phyloP scores from a whole-genome alignment of 768 basidiomycete genomes.

The Hemileccinum rubropunctum region DNA sequence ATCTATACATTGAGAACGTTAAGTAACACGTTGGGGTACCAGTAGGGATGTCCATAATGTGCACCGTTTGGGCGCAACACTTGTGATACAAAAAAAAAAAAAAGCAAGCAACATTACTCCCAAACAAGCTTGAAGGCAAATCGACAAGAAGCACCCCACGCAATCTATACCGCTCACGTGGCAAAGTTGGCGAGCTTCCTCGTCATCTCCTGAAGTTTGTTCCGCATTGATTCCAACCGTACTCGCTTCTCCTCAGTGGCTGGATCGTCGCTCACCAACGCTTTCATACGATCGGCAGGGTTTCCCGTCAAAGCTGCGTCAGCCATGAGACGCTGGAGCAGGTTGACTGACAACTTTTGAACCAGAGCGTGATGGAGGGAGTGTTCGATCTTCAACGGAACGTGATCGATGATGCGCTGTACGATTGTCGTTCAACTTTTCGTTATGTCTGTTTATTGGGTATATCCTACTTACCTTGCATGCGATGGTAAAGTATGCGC shows the following conservation, averaged over 20 bases:
- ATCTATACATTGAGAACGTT: too few relatives aligned
- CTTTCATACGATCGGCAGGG: conserved; percentile 33
- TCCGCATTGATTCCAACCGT: conserved; percentile 32
- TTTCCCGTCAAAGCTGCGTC: conserved; percentile 11
- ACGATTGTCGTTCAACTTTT: neutral
- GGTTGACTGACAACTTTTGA: conserved; percentile 31
- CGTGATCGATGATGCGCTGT: conserved; percentile 54
- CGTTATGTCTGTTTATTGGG: neutral
- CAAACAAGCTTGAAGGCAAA: too few relatives aligned
- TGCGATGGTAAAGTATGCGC: conserved; percentile 55
- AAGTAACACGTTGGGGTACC: too few relatives aligned
- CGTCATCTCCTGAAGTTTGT: conserved; percentile 40
- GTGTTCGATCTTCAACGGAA: conserved; percentile 50
- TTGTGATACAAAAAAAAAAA: too few relatives aligned
- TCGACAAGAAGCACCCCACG: too few relatives aligned
- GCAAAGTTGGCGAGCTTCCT: conserved; percentile 34
- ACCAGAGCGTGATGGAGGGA: conserved; percentile 41
- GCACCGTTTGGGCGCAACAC: too few relatives aligned
- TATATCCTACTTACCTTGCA: conserved; percentile 45
- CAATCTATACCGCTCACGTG: conserved; percentile 6
- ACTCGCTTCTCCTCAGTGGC: conserved; percentile 32
- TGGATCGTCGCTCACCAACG: conserved; percentile 48
- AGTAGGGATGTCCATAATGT: too few relatives aligned
- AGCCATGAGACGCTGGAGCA: conserved; percentile 35
- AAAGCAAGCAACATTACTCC: too few relatives aligned